Base-by-base conservation (phyloP, 495 filamentous ascomycete species). In the Hyaloscypha finlandica region DNA sequence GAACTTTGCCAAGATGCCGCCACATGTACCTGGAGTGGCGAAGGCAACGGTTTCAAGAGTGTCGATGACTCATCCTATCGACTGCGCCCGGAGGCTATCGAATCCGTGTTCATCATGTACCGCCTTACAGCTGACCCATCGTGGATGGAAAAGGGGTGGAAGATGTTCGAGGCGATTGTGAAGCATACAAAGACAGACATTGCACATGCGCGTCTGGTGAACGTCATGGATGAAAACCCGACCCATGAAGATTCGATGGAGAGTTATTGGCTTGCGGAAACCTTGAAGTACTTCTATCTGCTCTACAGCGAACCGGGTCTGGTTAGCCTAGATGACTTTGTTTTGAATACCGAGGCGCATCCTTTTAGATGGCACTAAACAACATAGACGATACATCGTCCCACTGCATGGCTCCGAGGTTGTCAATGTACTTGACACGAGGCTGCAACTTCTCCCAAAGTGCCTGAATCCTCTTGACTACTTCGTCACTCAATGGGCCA, bases 201-300 rank as follows among this genome's bases (percentile, higher is more conserved):
- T 32, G 80, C 74, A 1, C 80, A 80, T 69, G 76, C 81, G 8
- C 75, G 77, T 33, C 74, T 84, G n/a, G 62, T 56, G 22, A 72
- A 77, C 64, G 74, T 75, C 6, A 73, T 64, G 20, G 72, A 70
- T 11, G 72, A 60, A 2, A 70, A 76, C 2, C 75, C 76, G 9
- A 62, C 62, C 4, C 70, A 72, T 69, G 66, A 25, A 8, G 79
- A 85, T 64, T 77, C 76, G 65, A 85, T 85, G 83, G 84, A 87
- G 73, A 87, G 83, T 70, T 89, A 88, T 68, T 89, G 87, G 83
- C 75, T 84, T 60, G 88, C 91, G 8, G 92, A 96, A 77, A 95
- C 92, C 25, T 79, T 96, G 67, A 99, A 97, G 74, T 97, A 99
- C 75, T 95, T 97, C 68, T 97, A 96, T 71, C 75, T 97, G 66